phyloP scores from a whole-genome alignment of 2,329 filamentous ascomycete genomes.

The Fusarium albidum region DNA sequence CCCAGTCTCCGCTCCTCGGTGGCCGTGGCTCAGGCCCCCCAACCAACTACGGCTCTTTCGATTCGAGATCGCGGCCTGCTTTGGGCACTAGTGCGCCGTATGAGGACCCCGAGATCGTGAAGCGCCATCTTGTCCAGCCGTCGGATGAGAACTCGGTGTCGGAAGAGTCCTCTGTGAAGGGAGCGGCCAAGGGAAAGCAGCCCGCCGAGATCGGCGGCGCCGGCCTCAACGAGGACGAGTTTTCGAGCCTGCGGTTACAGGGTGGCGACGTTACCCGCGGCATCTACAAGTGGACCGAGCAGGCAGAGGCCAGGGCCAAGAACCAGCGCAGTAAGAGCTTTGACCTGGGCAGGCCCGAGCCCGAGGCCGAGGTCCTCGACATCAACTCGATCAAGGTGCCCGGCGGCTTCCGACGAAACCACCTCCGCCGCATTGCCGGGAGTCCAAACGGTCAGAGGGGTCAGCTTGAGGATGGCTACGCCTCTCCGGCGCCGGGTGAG shows the following conservation, averaged over 20 bases:
- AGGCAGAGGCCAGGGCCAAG: constrained; percentile 75
- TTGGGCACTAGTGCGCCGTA: constrained; percentile 63
- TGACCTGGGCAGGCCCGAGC: constrained; percentile 76
- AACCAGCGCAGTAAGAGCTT: constrained; percentile 89
- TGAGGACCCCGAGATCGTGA: constrained; percentile 92
- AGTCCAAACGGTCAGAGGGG: constrained; percentile 58
- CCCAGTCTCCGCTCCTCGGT: constrained; percentile 51
- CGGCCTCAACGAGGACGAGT: constrained; percentile 75
- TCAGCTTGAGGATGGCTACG: constrained; percentile 44
- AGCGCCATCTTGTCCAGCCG: constrained; percentile 84
- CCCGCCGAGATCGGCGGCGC: constrained; percentile 48
- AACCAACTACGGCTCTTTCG: constrained; percentile 87
- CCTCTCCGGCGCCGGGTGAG: constrained; percentile 44
- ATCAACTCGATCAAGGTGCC: constrained; percentile 93
- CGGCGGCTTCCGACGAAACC: constrained; percentile 92
- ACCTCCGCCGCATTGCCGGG: constrained; percentile 77
- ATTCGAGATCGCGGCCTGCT: constrained; percentile 68
- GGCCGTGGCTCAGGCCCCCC: constrained; percentile 58
- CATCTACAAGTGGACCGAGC: constrained; percentile 96
- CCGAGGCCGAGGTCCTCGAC: constrained; percentile 81
- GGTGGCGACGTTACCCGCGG: constrained; percentile 94
- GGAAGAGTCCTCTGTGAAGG: constrained; percentile 55
- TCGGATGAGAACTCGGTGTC: constrained; percentile 56
- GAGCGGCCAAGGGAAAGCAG: constrained; percentile 63
- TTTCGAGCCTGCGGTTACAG: constrained; percentile 91